Percentiles rank a stretch among this genome's conserved stretches.
These are phyloP conservation scores for Parasarocladium wereldwijsianum DNA, from an alignment of 2,329 filamentous ascomycete genomes.

Conservation along the genomic window DNA sequence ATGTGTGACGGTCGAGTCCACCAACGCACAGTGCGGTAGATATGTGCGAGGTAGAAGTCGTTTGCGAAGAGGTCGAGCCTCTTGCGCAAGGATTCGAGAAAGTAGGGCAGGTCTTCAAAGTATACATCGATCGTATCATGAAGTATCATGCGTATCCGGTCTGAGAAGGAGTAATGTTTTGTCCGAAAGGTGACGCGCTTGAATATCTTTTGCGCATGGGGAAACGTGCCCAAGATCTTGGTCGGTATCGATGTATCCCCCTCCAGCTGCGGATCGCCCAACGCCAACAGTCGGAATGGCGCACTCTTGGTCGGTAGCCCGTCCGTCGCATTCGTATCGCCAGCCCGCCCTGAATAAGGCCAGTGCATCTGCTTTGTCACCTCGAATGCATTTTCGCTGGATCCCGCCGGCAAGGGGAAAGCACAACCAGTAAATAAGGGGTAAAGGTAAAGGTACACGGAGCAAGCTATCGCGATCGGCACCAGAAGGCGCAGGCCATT, in stretches of 20 bases:
- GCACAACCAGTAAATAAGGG: constrained; percentile 67
- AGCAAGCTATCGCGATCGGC: constrained; percentile 54
- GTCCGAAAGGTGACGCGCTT: constrained; percentile 32
- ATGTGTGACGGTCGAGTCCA: constrained; percentile 78
- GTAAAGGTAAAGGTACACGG: constrained; percentile 75
- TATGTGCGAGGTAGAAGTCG: constrained; percentile 86
- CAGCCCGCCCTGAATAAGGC: constrained; percentile 16
- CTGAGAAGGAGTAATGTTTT: constrained; percentile 29
- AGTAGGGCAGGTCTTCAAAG: constrained; percentile 53
- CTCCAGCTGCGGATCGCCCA: constrained; percentile 88
- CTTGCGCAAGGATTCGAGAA: constrained; percentile 58
- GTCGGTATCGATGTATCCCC: constrained; percentile 72
- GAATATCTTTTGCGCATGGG: constrained; percentile 33
- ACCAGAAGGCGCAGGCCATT: constrained; percentile 36
- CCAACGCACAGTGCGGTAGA: constrained; percentile 73
- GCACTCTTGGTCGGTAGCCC: constrained; percentile 26
- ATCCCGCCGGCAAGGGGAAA: constrained; percentile 47
- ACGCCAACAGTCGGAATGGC: constrained; percentile 73
- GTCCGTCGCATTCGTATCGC: constrained; percentile 8
- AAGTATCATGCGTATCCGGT: constrained; percentile 34
- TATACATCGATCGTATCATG: constrained; percentile 48
- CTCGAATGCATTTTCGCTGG: constrained; percentile 18
- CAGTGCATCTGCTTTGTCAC: constrained; percentile 26
- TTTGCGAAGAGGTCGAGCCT: constrained; percentile 81
- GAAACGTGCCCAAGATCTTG: constrained; percentile 35